Evolutionary conservation across 345 rosid genomes (phyloP).

Genomic region (Aquilaria yunnanensis): DNA sequence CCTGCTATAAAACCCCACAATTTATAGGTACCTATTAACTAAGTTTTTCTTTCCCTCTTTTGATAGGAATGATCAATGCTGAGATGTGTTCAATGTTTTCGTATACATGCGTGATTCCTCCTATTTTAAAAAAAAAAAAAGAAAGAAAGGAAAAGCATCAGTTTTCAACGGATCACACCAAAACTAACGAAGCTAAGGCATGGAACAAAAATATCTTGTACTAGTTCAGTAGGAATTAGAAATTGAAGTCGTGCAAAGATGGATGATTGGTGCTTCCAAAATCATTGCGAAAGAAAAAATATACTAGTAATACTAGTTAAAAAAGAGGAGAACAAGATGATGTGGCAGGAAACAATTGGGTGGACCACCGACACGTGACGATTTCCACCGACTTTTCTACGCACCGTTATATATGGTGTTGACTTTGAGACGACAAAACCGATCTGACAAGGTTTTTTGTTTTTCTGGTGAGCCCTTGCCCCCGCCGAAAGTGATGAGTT

Average conservation of each 20-base stretch:
- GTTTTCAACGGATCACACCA: too few relatives aligned
- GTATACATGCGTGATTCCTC: too few relatives aligned
- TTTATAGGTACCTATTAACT: too few relatives aligned
- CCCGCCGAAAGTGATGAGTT: slow-evolving; percentile 35
- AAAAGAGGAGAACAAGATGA: background rate
- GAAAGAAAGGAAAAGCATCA: background rate
- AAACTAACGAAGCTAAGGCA: background rate
- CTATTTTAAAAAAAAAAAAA: background rate
- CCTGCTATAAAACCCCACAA: too few relatives aligned
- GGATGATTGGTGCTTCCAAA: too few relatives aligned
- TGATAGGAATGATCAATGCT: too few relatives aligned
- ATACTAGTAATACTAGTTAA: too few relatives aligned
- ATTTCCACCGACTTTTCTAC: slow-evolving; percentile 31
- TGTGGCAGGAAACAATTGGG: slow-evolving; percentile 14
- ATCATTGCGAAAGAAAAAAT: too few relatives aligned
- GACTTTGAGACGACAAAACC: slow-evolving; percentile 16
- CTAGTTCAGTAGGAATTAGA: too few relatives aligned
- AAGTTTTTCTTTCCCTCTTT: too few relatives aligned
- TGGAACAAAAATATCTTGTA: background rate
- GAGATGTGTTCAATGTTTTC: too few relatives aligned
- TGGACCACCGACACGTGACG: slow-evolving; percentile 43
- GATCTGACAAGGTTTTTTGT: background rate
- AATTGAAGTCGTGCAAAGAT: too few relatives aligned
- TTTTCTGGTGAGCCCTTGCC: background rate
- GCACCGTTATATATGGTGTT: slow-evolving; percentile 23